A percentile compares a stretch with the other conserved stretches of the same genome.
Evolutionary conservation across 805 yeast genomes (phyloP).

Genomic region (Spathaspora arborariae): DNA sequence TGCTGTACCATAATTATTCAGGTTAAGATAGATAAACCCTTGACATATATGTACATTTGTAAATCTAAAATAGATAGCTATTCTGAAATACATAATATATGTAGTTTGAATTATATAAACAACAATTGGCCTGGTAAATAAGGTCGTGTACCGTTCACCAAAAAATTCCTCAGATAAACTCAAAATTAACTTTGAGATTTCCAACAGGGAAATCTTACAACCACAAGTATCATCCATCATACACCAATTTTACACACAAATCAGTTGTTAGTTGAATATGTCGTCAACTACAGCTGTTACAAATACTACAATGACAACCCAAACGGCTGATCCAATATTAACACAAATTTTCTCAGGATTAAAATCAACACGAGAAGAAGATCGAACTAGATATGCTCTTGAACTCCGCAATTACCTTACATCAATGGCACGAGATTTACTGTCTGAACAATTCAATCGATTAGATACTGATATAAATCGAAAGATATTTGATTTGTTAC

Average conservation of each 20-base stretch:
- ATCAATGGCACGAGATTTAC: conserved; percentile 72
- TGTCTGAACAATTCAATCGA: conserved; percentile 75
- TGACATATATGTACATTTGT: neutral
- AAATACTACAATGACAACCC: conserved; percentile 26
- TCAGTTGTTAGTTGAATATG: neutral
- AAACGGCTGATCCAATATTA: conserved; percentile 45
- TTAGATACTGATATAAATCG: conserved; percentile 85
- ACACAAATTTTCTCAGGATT: conserved; percentile 52
- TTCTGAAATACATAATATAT: too few species aligned
- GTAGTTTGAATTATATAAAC: too few species aligned
- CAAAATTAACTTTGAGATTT: too few species aligned
- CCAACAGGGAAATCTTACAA: too few species aligned
- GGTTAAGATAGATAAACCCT: neutral
- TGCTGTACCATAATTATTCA: conserved; percentile 72
- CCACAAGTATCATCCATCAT: too few species aligned
- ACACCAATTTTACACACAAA: too few species aligned
- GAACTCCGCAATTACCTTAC: conserved; percentile 69
- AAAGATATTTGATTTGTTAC: conserved; percentile 79
- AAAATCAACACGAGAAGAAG: conserved; percentile 39
- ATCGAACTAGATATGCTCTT: conserved; percentile 54
- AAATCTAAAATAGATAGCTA: too few species aligned
- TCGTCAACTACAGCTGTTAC: conserved; percentile 1
- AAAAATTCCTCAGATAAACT: too few species aligned
- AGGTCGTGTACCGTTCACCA: neutral
- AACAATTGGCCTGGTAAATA: too few species aligned